Evolutionary conservation across 768 basidiomycete genomes (phyloP).

Genomic region (Boletus edulis): DNA sequence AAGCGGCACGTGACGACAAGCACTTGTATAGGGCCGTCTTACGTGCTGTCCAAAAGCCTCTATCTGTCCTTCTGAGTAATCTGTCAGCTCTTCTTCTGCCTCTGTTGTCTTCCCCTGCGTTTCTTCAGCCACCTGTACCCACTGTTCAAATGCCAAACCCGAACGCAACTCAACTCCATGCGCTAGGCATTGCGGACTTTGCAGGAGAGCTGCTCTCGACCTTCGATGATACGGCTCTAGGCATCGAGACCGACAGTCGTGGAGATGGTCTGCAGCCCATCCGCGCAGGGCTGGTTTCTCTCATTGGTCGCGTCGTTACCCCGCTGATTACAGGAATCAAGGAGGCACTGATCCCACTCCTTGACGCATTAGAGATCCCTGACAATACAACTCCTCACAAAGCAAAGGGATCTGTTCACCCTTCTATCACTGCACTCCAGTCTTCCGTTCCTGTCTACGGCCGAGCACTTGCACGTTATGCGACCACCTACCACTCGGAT

Average conservation of each 20-base stretch:
- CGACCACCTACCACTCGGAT: conserved; percentile 53
- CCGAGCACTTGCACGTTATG: conserved; percentile 55
- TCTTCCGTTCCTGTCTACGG: conserved; percentile 60
- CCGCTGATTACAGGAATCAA: conserved; percentile 64
- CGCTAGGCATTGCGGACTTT: conserved; percentile 64
- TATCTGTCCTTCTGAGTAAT: conserved; percentile 72
- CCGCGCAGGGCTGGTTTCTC: conserved; percentile 67
- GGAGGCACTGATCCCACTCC: conserved; percentile 54
- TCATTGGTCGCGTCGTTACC: conserved; percentile 63
- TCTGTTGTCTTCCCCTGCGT: conserved; percentile 60
- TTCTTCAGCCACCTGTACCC: conserved; percentile 50
- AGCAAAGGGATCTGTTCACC: conserved; percentile 38
- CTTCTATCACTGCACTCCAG: conserved; percentile 59
- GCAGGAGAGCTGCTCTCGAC: conserved; percentile 70
- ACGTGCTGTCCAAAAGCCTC: conserved; percentile 70
- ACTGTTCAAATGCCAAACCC: conserved; percentile 49
- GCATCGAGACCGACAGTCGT: conserved; percentile 56
- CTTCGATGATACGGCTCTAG: conserved; percentile 66
- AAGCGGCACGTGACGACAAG: conserved; percentile 57
- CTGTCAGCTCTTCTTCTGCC: conserved; percentile 67
- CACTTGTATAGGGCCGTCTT: conserved; percentile 69
- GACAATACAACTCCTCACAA: conserved; percentile 24
- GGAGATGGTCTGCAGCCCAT: conserved; percentile 68
- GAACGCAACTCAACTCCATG: conserved; percentile 70
- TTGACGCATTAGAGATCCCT: conserved; percentile 60